These are phyloP conservation scores for Ilex asprella DNA, from an alignment of 257 asterid genomes.

Conservation along the genomic window DNA sequence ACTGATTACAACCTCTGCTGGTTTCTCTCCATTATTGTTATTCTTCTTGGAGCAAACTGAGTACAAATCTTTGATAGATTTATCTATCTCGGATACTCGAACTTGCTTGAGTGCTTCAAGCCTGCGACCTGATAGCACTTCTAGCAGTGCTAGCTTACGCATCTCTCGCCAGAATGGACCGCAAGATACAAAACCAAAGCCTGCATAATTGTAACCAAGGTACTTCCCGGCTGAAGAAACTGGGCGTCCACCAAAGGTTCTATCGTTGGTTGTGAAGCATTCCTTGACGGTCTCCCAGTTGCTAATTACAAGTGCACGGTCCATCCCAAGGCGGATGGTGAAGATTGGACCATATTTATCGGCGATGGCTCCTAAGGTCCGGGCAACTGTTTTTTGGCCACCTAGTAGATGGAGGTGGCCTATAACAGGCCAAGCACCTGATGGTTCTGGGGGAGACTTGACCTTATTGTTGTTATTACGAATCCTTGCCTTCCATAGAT, in stretches of 20 bases:
- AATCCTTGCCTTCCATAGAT: too few species aligned
- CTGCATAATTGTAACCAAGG: slow-evolving; percentile 41
- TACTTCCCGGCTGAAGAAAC: slow-evolving; percentile 21
- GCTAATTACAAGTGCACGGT: slow-evolving; percentile 26
- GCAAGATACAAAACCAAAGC: slow-evolving; percentile 31
- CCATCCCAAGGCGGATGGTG: slow-evolving; percentile 29
- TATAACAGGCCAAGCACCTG: slow-evolving; percentile 49
- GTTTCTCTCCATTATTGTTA: not conserved
- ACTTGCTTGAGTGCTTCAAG: slow-evolving; percentile 35
- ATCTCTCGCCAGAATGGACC: slow-evolving; percentile 52
- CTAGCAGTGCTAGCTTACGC: slow-evolving; percentile 33
- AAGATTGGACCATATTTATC: slow-evolving; percentile 49
- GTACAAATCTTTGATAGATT: slow-evolving; percentile 14
- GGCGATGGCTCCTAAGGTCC: slow-evolving; percentile 27
- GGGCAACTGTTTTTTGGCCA: slow-evolving; percentile 10
- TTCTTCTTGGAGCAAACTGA: not conserved
- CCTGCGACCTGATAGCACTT: slow-evolving; percentile 38
- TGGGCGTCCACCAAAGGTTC: slow-evolving; percentile 31
- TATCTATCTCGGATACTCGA: slow-evolving; percentile 22
- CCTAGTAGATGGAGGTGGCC: slow-evolving; percentile 48
- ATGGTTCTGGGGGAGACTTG: slow-evolving; percentile 29
- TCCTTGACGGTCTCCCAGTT: slow-evolving; percentile 50
- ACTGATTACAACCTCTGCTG: slow-evolving; percentile 25
- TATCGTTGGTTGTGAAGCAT: slow-evolving; percentile 50
- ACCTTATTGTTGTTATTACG: too few species aligned